phyloP scores from a whole-genome alignment of 2,329 filamentous ascomycete genomes.

The Didymella segeticola region DNA sequence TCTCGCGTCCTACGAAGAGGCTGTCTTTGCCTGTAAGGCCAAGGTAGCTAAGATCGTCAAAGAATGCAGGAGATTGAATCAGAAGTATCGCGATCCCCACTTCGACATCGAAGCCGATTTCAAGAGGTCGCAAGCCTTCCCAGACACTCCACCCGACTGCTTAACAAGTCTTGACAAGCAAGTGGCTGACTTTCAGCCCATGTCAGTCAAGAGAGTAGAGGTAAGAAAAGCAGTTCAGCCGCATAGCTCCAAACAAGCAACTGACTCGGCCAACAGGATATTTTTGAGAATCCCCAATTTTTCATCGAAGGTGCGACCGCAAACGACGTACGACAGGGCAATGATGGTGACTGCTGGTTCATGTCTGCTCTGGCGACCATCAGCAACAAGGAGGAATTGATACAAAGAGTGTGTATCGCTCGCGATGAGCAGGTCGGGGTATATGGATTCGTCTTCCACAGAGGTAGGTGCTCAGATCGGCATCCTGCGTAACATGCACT shows the following conservation, averaged over 20 bases:
- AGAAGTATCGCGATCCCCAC: slow-evolving; percentile 85
- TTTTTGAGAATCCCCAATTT: slow-evolving; percentile 79
- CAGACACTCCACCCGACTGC: slow-evolving; percentile 54
- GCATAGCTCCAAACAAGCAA: not conserved
- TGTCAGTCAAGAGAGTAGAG: slow-evolving; percentile 74
- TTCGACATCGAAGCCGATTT: slow-evolving; percentile 84
- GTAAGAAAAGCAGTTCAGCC: slow-evolving; percentile 40
- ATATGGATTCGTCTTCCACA: slow-evolving; percentile 84
- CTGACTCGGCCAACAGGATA: slow-evolving; percentile 62
- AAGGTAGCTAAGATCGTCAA: slow-evolving; percentile 65
- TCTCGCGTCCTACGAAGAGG: slow-evolving; percentile 74
- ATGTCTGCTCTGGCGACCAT: slow-evolving; percentile 81
- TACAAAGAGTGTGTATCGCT: slow-evolving; percentile 76
- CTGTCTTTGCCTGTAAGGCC: slow-evolving; percentile 69
- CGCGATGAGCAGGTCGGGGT: slow-evolving; percentile 76
- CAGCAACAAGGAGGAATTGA: slow-evolving; percentile 73
- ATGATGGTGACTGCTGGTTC: slow-evolving; percentile 85
- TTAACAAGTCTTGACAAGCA: slow-evolving; percentile 56
- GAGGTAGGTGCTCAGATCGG: slow-evolving; percentile 54
- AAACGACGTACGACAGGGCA: slow-evolving; percentile 79
- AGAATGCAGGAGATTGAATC: slow-evolving; percentile 77
- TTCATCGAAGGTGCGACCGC: slow-evolving; percentile 78
- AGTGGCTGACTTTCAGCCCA: slow-evolving; percentile 60
- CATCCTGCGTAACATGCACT: slow-evolving; percentile 23
- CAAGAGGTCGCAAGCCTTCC: slow-evolving; percentile 54